Evolutionary conservation across 1,284 basidiomycete genomes (phyloP).

Genomic region (Tilletiopsis washingtonensis): DNA sequence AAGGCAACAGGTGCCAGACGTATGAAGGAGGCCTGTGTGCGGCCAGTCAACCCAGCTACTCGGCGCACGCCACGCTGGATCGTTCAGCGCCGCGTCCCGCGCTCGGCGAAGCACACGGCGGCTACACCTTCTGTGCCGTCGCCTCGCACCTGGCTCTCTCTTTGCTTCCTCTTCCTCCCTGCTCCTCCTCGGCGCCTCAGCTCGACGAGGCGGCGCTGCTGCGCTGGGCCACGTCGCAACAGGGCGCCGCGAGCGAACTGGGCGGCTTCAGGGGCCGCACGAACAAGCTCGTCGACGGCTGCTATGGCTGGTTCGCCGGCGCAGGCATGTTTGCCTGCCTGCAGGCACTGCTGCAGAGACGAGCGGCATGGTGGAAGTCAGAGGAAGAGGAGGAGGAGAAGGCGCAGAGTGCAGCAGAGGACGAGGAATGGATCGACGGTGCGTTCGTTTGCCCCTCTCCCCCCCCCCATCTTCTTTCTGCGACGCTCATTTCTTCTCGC

Average conservation of each 20-base stretch:
- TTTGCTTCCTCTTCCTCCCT: slow-evolving; percentile 49
- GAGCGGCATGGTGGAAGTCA: slow-evolving; percentile 24
- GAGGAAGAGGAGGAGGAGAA: slow-evolving; percentile 3
- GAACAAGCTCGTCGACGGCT: slow-evolving; percentile 97
- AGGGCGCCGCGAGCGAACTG: slow-evolving; percentile 72
- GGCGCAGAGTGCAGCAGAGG: slow-evolving; percentile 7
- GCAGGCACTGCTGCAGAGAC: slow-evolving; percentile 57
- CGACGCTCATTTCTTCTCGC: too few species aligned
- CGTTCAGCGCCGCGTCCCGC: slow-evolving; percentile 50
- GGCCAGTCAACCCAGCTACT: slow-evolving; percentile 61
- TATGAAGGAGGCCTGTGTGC: slow-evolving; percentile 95
- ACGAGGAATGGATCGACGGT: not conserved
- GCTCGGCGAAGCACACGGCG: slow-evolving; percentile 91
- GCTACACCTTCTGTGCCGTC: slow-evolving; percentile 88
- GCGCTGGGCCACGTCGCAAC: slow-evolving; percentile 80
- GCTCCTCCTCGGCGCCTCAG: not conserved
- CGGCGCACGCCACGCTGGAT: slow-evolving; percentile 12
- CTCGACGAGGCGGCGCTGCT: slow-evolving; percentile 62
- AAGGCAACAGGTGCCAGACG: slow-evolving; percentile 88
- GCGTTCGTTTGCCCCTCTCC: too few species aligned
- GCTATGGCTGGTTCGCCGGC: slow-evolving; percentile 93
- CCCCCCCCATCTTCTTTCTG: too few species aligned
- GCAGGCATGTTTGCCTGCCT: slow-evolving; percentile 79
- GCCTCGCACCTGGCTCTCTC: slow-evolving; percentile 73
- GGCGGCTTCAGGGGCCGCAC: slow-evolving; percentile 89